Percentiles rank a stretch among this genome's conserved stretches.
Conservation (phyloP, 768 basidiomycete genomes). For the Saitozyma sp. region DNA sequence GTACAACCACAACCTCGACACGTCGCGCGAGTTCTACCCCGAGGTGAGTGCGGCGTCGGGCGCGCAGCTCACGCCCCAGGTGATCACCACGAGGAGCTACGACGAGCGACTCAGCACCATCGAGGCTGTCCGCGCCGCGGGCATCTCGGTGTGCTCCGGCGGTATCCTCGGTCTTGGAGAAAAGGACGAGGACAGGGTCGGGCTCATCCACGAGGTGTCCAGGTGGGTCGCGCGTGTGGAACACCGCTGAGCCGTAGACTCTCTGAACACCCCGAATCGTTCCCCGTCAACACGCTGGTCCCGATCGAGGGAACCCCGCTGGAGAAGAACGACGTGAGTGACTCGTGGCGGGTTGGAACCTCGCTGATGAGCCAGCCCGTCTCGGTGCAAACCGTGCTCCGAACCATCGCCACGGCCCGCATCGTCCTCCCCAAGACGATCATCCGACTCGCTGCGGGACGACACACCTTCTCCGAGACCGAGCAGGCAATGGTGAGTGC, state of each 20-base stretch:
- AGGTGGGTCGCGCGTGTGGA: conserved; percentile 60
- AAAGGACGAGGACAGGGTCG: conserved; percentile 81
- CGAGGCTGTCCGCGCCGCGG: conserved; percentile 83
- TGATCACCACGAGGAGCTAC: conserved; percentile 91
- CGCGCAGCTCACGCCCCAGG: conserved; percentile 57
- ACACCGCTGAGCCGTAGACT: conserved; percentile 59
- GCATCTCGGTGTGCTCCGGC: conserved; percentile 95
- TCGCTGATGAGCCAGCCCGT: conserved; percentile 62
- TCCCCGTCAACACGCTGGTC: conserved; percentile 96
- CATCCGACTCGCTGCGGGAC: conserved; percentile 89
- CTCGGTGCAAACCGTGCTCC: conserved; percentile 75
- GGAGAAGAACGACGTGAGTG: conserved; percentile 77
- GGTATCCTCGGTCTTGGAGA: conserved; percentile 95
- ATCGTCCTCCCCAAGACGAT: conserved; percentile 89
- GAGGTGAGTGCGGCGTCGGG: conserved; percentile 58
- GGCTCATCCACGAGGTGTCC: conserved; percentile 88
- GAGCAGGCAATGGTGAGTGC: conserved; percentile 84
- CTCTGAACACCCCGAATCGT: conserved; percentile 84
- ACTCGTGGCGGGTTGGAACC: neutral
- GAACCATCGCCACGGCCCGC: conserved; percentile 92
- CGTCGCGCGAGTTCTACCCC: conserved; percentile 94
- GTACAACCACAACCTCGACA: conserved; percentile 98
- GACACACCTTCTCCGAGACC: conserved; percentile 81
- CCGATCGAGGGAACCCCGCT: conserved; percentile 93
- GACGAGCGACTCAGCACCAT: conserved; percentile 92